Evolutionary conservation across 352 stramenopile species (phyloP).

Genomic region (Plasmopara muralis): DNA sequence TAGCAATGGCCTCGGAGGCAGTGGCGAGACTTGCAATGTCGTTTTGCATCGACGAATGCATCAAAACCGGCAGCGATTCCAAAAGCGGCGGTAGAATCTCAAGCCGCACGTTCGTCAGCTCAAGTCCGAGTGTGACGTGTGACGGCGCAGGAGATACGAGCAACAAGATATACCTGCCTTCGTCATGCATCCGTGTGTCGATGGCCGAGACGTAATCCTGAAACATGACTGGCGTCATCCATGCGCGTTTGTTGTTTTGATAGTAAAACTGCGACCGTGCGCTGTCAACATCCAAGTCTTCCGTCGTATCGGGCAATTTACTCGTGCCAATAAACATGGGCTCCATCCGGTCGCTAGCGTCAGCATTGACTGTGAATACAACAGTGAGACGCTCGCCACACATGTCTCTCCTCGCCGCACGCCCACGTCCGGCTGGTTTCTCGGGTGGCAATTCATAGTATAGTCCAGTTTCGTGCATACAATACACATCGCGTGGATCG

Average conservation of each 20-base stretch:
- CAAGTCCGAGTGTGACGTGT: conserved; percentile 42
- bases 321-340: conserved; percentile 41
- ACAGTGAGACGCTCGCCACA: conserved; percentile 29
- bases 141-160: conserved; percentile 34
- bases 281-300: conserved; percentile 17
- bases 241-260: conserved; percentile 43
- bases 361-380: conserved; percentile 38
- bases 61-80: conserved; percentile 25
- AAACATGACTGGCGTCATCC: conserved; percentile 58
- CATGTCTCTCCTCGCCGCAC: conserved; percentile 18
- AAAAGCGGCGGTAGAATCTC: conserved; percentile 40
- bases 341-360: conserved; percentile 47
- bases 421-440: conserved; percentile 29
- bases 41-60: conserved; percentile 35
- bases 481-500: conserved; percentile 44
- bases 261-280: conserved; percentile 32
- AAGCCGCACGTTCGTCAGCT: conserved; percentile 46
- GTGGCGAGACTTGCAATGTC: conserved; percentile 22
- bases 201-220: conserved; percentile 45
- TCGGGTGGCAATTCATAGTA: conserved; percentile 47
- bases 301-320: conserved; percentile 17
- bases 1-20: conserved; percentile 23
- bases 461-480: conserved; percentile 47
- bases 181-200: conserved; percentile 43
- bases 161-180: conserved; percentile 35